These are phyloP conservation scores for Chenopodium formosanum DNA, from an alignment of 148 eudicot species.

Conservation along the genomic window DNA sequence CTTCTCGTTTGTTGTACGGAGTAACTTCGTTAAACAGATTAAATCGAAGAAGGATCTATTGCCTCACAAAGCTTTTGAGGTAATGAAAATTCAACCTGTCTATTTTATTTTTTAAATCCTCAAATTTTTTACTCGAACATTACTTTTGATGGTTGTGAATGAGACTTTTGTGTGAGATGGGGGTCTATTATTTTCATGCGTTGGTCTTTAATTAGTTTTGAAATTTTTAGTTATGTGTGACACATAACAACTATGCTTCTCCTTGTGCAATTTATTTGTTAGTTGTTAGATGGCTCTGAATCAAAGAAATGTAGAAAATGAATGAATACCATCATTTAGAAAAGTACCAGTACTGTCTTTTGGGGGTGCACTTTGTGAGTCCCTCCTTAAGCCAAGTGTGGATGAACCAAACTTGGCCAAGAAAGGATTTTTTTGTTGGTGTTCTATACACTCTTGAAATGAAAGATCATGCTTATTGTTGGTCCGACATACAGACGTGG, in stretches of 20 bases:
- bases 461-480: not conserved
- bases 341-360: not conserved
- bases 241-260: too few relatives aligned
- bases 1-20: slow-evolving; percentile 14
- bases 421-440: not conserved
- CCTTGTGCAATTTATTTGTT: too few relatives aligned
- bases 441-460: not conserved
- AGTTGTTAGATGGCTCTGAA: too few relatives aligned
- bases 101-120: too few relatives aligned
- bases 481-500: not conserved
- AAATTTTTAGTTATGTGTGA: too few relatives aligned
- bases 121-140: not conserved
- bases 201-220: not conserved
- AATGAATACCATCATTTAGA: too few relatives aligned
- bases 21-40: slow-evolving; percentile 19
- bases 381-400: not conserved
- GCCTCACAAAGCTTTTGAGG: slow-evolving; percentile 22
- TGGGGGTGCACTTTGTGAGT: not conserved
- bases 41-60: slow-evolving; percentile 18
- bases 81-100: slow-evolving; percentile 12
- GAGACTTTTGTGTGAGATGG: not conserved
- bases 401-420: not conserved
- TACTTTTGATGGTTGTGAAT: not conserved
- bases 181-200: too few relatives aligned
- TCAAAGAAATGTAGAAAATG: too few relatives aligned